Percentiles rank a stretch among this genome's conserved stretches.
Conservation (phyloP, 129 eudicot genomes). For the Lactuca sativa region DNA sequence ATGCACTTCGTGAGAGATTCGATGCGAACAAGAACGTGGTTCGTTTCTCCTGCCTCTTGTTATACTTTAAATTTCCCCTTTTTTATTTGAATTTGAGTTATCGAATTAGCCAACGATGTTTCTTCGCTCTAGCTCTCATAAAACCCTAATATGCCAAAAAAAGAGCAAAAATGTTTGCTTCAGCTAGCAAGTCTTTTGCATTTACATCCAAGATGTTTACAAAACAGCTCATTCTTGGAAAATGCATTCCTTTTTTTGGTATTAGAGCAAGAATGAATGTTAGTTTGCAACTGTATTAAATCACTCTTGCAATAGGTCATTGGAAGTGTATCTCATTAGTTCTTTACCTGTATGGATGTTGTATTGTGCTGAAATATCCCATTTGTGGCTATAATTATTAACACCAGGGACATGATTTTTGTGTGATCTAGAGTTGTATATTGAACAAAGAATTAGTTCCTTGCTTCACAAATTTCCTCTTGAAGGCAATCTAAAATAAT, state of each 20-base stretch:
- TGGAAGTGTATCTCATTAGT: neutral
- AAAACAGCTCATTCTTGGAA: neutral
- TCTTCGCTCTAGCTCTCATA: neutral
- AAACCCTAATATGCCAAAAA: neutral
- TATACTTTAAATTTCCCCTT: neutral
- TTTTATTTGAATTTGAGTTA: neutral
- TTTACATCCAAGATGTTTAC: neutral
- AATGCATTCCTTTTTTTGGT: neutral
- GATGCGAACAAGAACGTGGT: constrained; percentile 87
- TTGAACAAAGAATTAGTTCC: neutral
- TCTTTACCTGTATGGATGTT: neutral
- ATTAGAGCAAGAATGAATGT: neutral
- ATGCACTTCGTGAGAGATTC: constrained; percentile 76
- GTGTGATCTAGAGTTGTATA: constrained; percentile 4
- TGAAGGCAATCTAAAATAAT: neutral
- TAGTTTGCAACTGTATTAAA: neutral
- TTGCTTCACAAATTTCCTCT: neutral
- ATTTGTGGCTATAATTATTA: constrained; percentile 1
- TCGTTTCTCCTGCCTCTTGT: constrained; percentile 12
- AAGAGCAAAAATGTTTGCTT: neutral
- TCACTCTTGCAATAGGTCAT: neutral
- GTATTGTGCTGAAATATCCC: neutral
- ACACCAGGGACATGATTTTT: neutral
- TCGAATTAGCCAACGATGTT: neutral
- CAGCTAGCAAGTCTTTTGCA: neutral